These are phyloP conservation scores for Penicillium concentricum DNA, from an alignment of 2,329 filamentous ascomycete genomes.

Conservation along the genomic window DNA sequence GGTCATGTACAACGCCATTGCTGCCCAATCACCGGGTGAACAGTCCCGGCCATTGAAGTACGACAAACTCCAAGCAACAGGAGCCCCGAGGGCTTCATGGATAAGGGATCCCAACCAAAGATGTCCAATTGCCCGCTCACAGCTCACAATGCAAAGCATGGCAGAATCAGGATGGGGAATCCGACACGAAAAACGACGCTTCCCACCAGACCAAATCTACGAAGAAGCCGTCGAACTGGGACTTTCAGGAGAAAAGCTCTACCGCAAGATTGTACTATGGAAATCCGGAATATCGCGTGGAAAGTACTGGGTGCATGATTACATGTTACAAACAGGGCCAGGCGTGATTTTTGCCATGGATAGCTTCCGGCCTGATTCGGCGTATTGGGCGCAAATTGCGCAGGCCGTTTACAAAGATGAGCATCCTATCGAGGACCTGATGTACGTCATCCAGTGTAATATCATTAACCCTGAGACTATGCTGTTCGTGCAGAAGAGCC, in stretches of 20 bases:
- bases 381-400: constrained; percentile 7
- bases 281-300: not conserved
- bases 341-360: not conserved
- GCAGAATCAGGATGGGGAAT: not conserved
- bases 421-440: not conserved
- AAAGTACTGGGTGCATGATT: not conserved
- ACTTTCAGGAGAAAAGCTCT: not conserved
- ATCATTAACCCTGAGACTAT: not conserved
- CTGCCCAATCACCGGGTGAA: not conserved
- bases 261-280: not conserved
- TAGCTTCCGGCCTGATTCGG: constrained; percentile 2
- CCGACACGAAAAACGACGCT: not conserved
- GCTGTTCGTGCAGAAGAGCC: not conserved
- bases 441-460: not conserved
- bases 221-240: not conserved
- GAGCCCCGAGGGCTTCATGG: not conserved
- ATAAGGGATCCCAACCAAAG: not conserved
- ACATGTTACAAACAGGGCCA: not conserved
- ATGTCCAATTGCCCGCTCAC: not conserved
- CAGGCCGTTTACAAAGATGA: not conserved
- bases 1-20: not conserved
- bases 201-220: not conserved
- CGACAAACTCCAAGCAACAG: not conserved
- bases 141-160: not conserved
- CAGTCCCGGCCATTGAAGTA: not conserved